These are phyloP conservation scores for Naganishia liquefaciens DNA, from an alignment of 1,284 basidiomycete species.

Conservation along the genomic window DNA sequence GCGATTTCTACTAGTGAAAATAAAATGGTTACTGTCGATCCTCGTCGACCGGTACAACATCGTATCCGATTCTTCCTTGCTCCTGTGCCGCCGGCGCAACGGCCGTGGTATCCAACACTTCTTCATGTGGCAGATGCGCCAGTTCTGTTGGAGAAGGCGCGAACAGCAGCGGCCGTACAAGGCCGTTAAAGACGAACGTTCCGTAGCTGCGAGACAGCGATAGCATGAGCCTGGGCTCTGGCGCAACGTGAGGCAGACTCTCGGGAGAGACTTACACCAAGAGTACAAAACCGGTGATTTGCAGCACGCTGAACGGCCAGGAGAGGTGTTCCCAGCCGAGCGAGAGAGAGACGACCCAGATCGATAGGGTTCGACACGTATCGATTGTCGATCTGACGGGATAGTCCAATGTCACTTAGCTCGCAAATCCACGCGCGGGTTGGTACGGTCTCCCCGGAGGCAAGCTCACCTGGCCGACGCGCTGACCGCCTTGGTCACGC, in stretches of 20 bases:
- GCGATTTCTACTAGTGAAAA: neutral
- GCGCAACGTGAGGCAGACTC: neutral
- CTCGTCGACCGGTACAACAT: slow-evolving; percentile 39
- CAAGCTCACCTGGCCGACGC: slow-evolving; percentile 73
- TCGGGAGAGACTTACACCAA: slow-evolving; percentile 64
- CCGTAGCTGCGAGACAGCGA: slow-evolving; percentile 42
- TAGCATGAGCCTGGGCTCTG: slow-evolving; percentile 12
- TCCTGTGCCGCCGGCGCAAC: slow-evolving; percentile 42
- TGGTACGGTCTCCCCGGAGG: too few species aligned
- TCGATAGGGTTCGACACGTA: slow-evolving; percentile 90
- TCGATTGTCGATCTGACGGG: slow-evolving; percentile 67
- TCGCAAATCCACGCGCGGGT: slow-evolving; percentile 44
- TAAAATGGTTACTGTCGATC: neutral
- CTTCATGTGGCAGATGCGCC: slow-evolving; percentile 45
- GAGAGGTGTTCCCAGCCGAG: slow-evolving; percentile 90
- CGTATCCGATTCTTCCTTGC: slow-evolving; percentile 45
- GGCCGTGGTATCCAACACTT: slow-evolving; percentile 44
- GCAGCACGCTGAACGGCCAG: slow-evolving; percentile 79
- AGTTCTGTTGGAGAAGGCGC: slow-evolving; percentile 39
- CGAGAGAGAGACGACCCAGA: slow-evolving; percentile 70
- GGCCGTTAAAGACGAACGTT: slow-evolving; percentile 64
- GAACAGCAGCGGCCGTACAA: slow-evolving; percentile 69
- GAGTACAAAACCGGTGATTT: slow-evolving; percentile 83
- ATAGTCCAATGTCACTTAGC: slow-evolving; percentile 42
- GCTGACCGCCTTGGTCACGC: slow-evolving; percentile 84